Evolutionary conservation across 2,329 filamentous ascomycete genomes (phyloP).

Genomic region (Aureobasidium sp.): DNA sequence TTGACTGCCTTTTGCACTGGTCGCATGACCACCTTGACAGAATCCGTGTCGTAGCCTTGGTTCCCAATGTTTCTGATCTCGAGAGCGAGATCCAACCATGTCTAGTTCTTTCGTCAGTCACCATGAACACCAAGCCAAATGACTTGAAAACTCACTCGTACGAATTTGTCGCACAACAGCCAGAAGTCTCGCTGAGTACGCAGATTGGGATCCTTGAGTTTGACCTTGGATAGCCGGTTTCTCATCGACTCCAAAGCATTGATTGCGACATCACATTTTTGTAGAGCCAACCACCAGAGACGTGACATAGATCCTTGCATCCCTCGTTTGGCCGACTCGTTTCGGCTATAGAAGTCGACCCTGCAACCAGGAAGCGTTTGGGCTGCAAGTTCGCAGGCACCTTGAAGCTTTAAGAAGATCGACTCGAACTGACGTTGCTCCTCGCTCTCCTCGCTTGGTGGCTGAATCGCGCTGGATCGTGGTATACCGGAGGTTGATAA

Average conservation of each 20-base stretch:
- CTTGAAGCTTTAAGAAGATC: constrained; percentile 69
- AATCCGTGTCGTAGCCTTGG: constrained; percentile 39
- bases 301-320: constrained; percentile 38
- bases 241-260: constrained; percentile 67
- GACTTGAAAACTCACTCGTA: constrained; percentile 37
- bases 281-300: constrained; percentile 62
- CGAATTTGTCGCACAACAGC: constrained; percentile 66
- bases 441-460: constrained; percentile 47
- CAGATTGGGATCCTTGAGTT: constrained; percentile 73
- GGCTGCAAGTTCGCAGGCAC: constrained; percentile 64
- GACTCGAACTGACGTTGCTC: constrained; percentile 76
- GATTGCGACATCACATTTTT: constrained; percentile 61
- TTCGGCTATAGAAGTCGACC: constrained; percentile 55
- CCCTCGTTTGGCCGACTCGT: constrained; percentile 48
- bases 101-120: constrained; percentile 29
- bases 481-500: constrained; percentile 34
- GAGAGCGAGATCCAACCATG: constrained; percentile 59
- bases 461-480: constrained; percentile 39
- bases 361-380: constrained; percentile 63
- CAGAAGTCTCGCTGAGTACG: constrained; percentile 57
- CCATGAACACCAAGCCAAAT: not conserved
- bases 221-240: constrained; percentile 65
- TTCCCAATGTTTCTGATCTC: constrained; percentile 45
- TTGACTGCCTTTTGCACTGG: constrained; percentile 78
- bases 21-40: constrained; percentile 65